Base-by-base conservation (phyloP, 129 eudicot genomes). In the Tanacetum coccineum region DNA sequence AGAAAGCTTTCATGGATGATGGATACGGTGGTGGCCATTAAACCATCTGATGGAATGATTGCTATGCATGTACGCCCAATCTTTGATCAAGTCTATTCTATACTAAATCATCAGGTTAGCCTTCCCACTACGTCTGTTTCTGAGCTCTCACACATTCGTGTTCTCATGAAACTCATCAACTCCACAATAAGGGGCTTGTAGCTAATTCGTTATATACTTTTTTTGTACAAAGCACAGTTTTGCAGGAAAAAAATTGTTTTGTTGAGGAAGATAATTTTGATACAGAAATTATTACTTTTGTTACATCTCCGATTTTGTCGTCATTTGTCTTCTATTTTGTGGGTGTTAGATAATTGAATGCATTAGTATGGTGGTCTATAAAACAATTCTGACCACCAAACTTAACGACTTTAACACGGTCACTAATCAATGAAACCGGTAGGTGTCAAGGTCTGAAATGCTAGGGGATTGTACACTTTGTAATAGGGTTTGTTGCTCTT, bases 71-170 rank as follows among this genome's bases (percentile, higher is more conserved):
- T 89, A 10, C 83, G 87, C 3, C 99, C 96, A 9, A 93, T 93
- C 70, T 89, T 88, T 68, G 96, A 89, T 77, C 99, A 93, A 77
- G 99, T 93, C 14, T 80, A 82, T 75, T 95, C 88, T 30, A 93
- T 93, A 52, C 60, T 93, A 49, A 84, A 72, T 76, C 96, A 89
- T 52, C 96, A 84, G 19, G 71, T 81, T 13, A 84, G 81, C 71
- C 74, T 84, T 58, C 90, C 92, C 52, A 88, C 92, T 3, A 73
- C 77, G 18, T 52, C 85, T 0, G 66, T 82, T 18, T 57, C 80
- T 1, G 99, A 93, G 71, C 77, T 88, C 44, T 82, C 96, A 9
- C 86, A 72, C 58, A 79, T 89, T 48, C 96, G 96, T 12, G 70
- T 93, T 5, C 74, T 86, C 60, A 81, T 89, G 92, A 89, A 66